Conservation (phyloP, 164 flowering plant species). For the Echeveria elegans region DNA sequence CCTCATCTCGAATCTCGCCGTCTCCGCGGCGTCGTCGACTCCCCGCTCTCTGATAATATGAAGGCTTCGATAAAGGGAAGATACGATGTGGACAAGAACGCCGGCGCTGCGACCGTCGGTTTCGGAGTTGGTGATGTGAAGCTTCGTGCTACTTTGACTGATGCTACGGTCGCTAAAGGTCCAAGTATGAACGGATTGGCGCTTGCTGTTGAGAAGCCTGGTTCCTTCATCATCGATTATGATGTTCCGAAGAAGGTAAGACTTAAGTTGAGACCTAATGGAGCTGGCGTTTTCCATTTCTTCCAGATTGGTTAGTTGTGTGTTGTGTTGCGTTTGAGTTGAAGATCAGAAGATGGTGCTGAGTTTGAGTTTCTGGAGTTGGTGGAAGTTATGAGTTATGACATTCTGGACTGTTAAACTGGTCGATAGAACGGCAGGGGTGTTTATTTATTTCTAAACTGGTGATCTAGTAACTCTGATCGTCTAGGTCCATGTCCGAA, state of each 20-base stretch:
- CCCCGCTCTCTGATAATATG: constrained; percentile 20
- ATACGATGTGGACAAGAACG: constrained; percentile 41
- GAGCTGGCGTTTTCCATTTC: not conserved
- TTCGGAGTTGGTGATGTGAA: constrained; percentile 67
- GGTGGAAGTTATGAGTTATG: not conserved
- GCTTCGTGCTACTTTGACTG: constrained; percentile 81
- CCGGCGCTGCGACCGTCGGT: constrained; percentile 44
- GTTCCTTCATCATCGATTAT: constrained; percentile 69
- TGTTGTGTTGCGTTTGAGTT: too few species aligned
- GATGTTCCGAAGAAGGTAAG: constrained; percentile 74
- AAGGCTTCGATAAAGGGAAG: constrained; percentile 60
- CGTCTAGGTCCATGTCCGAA: too few species aligned
- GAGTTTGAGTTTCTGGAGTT: not conserved
- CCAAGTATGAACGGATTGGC: constrained; percentile 65
- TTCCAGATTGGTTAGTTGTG: too few species aligned
- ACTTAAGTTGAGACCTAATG: not conserved
- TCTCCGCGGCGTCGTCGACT: not conserved
- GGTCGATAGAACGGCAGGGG: too few species aligned
- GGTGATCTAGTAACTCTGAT: too few species aligned
- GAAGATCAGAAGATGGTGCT: too few species aligned
- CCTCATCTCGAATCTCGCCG: not conserved
- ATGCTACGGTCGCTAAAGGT: constrained; percentile 68
- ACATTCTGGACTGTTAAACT: too few species aligned
- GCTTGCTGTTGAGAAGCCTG: constrained; percentile 78
- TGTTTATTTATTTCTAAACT: not conserved